These are phyloP conservation scores for Capsicum pubescens DNA, from an alignment of 257 asterid genomes.

Conservation along the genomic window DNA sequence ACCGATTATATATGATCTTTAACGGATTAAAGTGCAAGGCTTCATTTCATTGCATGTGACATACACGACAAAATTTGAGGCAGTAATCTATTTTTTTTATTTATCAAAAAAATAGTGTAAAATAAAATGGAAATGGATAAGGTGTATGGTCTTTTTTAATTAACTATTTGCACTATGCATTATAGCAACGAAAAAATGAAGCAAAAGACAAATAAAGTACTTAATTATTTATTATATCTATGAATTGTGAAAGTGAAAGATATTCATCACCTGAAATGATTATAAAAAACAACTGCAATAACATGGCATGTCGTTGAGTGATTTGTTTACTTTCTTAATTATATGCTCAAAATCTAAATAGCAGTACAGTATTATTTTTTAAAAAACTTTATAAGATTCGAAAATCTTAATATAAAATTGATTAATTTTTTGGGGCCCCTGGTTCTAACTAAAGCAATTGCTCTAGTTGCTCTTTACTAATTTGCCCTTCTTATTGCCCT, in stretches of 20 bases:
- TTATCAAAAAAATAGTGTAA: not conserved
- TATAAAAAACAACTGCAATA: not conserved
- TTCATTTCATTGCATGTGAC: not conserved
- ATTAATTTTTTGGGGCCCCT: too few relatives aligned
- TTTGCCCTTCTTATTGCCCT: not conserved
- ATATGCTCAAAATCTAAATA: not conserved
- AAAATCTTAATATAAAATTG: not conserved
- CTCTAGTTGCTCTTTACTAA: not conserved
- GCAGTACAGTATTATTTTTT: too few relatives aligned
- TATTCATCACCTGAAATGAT: not conserved
- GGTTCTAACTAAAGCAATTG: not conserved
- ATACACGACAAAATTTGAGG: not conserved
- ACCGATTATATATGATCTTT: too few relatives aligned
- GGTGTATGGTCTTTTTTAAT: not conserved
- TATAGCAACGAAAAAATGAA: not conserved
- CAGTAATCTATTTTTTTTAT: not conserved
- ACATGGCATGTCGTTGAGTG: not conserved
- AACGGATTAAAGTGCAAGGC: too few relatives aligned
- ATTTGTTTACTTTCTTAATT: not conserved
- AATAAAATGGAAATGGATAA: too few relatives aligned
- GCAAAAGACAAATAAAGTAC: not conserved
- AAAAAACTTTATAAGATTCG: not conserved
- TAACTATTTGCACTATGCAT: not conserved
- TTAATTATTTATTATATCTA: not conserved
- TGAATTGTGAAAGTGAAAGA: not conserved